Base-by-base conservation (phyloP, 176 grass and related monocot genomes). In the Aegilops tauschii region DNA sequence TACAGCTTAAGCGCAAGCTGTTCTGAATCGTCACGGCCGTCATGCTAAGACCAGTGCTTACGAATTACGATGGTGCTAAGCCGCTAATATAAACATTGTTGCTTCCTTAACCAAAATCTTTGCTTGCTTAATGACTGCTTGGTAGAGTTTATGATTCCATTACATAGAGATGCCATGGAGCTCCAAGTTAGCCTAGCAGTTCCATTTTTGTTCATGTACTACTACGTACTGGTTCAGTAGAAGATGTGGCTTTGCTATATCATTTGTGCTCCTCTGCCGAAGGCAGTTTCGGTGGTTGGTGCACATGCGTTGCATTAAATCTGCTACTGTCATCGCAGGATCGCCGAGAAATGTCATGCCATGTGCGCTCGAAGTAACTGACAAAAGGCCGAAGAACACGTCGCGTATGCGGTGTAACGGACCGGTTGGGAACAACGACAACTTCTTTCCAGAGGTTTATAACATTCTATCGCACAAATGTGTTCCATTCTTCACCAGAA, bases 341-440 rank as follows among this genome's bases (percentile, higher is more conserved):
- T 90, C n/a, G 52, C 65, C 42, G 25, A 40, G 40, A 80, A 40
- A 87, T 90, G 89, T 20, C 25, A 58, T 90, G 89, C 74, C 25
- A 58, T 90, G 80, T 4, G 58, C 40, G 12, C 80, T 83, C 59
- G 32, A 83, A 79, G 79, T 40, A 40, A 87, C 37, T 28, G 80
- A 54, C 18, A 21, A 36, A 79, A 74, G 89, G 42, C 12, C 35
- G 56, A 61, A 76, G 45, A 81, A 27, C 31, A 72, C 80, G 27
- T 32, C 54, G 2, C 66, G 21, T 66, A 90, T 21, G 25, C 74
- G 39, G 56, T 79, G 56, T 52, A 79, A 65, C 84, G 32, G 42
- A 79, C 79, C 35, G 1, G 68, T 35, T 0, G 6, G 37, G 71
- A 73, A 36, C 35, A 87, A 27, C 10, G 35, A 40, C 32, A 21